Percentiles rank a stretch among this genome's conserved stretches.
phyloP scores from a whole-genome alignment of 192 early-diverging fungal genomes.

The Linnemannia zychae region DNA sequence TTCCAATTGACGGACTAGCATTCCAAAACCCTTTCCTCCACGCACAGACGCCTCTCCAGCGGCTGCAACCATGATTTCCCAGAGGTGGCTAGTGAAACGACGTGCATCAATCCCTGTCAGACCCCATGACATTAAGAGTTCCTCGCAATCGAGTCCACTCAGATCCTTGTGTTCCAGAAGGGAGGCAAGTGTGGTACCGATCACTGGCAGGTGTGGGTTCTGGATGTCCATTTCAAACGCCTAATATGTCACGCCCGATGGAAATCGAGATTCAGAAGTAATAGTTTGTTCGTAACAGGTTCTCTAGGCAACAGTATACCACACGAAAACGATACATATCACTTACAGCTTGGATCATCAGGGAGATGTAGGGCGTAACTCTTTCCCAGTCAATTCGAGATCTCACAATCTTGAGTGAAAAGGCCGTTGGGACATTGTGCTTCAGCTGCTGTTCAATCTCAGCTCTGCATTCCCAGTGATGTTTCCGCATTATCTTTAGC shows the following conservation, averaged over 20 bases:
- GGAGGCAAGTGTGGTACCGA: constrained; percentile 28
- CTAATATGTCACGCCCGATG: constrained; percentile 11
- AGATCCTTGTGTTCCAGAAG: constrained; percentile 28
- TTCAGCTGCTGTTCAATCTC: constrained; percentile 24
- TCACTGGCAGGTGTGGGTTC: constrained; percentile 15
- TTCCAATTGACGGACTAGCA: constrained; percentile 28
- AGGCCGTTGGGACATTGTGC: constrained; percentile 17
- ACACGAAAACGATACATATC: background rate
- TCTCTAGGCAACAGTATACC: background rate
- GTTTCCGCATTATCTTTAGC: constrained; percentile 47
- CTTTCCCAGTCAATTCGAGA: constrained; percentile 37
- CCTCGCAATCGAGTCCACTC: constrained; percentile 23
- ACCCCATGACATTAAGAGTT: constrained; percentile 39
- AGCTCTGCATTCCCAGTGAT: constrained; percentile 40
- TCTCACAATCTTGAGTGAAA: constrained; percentile 31
- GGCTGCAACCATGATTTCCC: constrained; percentile 41
- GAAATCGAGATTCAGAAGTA: background rate
- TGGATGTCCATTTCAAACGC: constrained; percentile 44
- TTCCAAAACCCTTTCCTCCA: constrained; percentile 23
- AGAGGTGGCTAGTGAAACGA: constrained; percentile 40
- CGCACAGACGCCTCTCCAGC: constrained; percentile 37
- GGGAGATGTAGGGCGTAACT: constrained; percentile 28
- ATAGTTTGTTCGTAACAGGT: background rate
- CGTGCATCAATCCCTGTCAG: constrained; percentile 32
- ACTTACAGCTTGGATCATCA: constrained; percentile 53